Conservation (phyloP, 2,329 filamentous ascomycete species). For the Claviceps sp. region DNA sequence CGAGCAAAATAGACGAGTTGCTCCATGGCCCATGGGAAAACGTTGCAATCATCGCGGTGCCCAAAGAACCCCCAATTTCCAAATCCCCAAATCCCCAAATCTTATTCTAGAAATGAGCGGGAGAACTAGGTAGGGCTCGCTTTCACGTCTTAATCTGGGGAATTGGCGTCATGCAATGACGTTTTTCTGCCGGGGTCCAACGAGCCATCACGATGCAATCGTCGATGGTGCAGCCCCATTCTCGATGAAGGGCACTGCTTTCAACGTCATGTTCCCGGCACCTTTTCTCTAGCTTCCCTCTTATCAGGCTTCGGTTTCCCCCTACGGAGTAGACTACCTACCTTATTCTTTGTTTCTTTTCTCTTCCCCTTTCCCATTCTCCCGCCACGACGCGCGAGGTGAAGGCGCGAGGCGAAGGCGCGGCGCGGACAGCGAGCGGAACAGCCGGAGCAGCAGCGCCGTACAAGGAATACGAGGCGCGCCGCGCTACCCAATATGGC, state of each 20-base stretch:
- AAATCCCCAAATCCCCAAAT: not conserved
- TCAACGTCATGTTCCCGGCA: not conserved
- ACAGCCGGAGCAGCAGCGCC: constrained; percentile 6
- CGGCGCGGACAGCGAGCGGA: constrained; percentile 1
- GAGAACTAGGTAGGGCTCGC: not conserved
- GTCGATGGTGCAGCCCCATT: constrained; percentile 7
- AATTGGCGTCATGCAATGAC: constrained; percentile 4
- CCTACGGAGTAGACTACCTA: not conserved
- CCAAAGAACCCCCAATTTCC: not conserved
- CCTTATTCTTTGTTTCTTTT: not conserved
- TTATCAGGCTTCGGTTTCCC: not conserved
- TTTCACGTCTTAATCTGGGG: not conserved
- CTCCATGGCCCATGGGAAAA: too few species aligned
- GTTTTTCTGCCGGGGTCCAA: constrained; percentile 4
- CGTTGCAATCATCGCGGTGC: too few species aligned
- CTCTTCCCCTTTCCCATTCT: not conserved
- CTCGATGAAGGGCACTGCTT: constrained; percentile 1
- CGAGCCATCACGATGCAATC: constrained; percentile 4
- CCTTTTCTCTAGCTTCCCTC: not conserved
- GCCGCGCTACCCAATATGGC: not conserved
- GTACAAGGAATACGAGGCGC: not conserved
- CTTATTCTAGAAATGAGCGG: not conserved
- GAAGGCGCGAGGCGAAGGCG: too few species aligned
- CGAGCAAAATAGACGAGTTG: not conserved
- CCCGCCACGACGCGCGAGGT: too few species aligned